Evolutionary conservation across 768 basidiomycete genomes (phyloP), one percentile per base, ranked within the genome.

Genomic region (Mycena haematopus): DNA sequence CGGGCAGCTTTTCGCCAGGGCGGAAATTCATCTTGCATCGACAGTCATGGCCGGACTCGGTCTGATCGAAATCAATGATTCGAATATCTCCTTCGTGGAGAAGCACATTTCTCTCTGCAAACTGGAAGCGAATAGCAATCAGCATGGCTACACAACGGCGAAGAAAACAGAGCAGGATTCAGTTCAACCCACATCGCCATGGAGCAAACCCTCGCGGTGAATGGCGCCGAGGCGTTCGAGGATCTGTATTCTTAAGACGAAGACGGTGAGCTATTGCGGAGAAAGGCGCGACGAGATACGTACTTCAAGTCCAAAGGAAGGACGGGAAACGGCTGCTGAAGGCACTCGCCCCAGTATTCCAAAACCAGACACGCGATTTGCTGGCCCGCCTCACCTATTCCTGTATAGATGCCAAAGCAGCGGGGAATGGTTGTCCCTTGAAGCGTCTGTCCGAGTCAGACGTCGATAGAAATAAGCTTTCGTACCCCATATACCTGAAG

Each of bases 41-140:
- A 54, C 76, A 77, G 13, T 71, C 66, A 51, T 78, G 77, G 13
- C 66, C 62, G 0, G 56, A 59, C 29, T 66, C 55, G 3, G 73
- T 65, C 51, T 74, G 71, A 62, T 78, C 77, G 62, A 78, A 79
- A 61, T 79, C 78, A 31, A 79, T 79, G 29, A 79, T 71, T 31
- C 78, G 70, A 40, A 78, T 68, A 57, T 78, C 76, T 6, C 76
- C 76, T 42, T 76, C 69, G 47, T 63, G 56, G 47, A 74, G 70
- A 2, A 80, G 71, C n/a, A 80, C 72, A 50, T 80, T 79, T 38
- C 79, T 68, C 61, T 80, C 79, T 10, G 79, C 78, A 57, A 80
- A 80, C 63, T 64, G 35, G 36, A 35, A 62, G 46, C 59, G 46
- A 25, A 31, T 17, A n/a, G 29, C 3, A 38, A 5, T 60, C 40